Evolutionary conservation across 495 filamentous ascomycete genomes (phyloP), one percentile per base, ranked within the genome.

Genomic region (Copromyces sp.): DNA sequence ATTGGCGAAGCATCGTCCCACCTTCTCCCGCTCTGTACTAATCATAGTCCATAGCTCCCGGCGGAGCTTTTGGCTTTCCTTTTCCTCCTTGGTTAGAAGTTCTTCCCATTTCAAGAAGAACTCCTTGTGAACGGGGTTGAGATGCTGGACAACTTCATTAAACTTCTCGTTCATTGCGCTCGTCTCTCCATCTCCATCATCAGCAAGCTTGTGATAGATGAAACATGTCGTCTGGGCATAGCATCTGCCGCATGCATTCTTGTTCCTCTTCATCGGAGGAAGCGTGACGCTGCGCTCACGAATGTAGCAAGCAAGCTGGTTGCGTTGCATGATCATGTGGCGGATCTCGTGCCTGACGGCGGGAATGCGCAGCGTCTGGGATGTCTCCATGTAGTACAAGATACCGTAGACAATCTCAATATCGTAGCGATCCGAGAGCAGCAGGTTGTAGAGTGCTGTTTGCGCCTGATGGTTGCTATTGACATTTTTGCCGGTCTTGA

Each of bases 271-370:
- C 93, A 99, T 94, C 3, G 90, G 88, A 32, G 95, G 95, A 39
- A 98, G 87, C 73, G 86, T 83, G 44, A 91, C 87, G 70, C 89
- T 87, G 61, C 92, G 88, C 71, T 94, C 89, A n/a, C 92, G 90
- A 39, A 97, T 87, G 80, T 91, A 95, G 69, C 90, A 90, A 9
- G 94, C 93, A 11, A 99, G 82, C 65, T 90, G 89, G 79, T 99
- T 99, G n/a, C 95, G 91, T 77, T 95, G 90, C 83, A 97, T 94
- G 71, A 99, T 91, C 94, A 99, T 96, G 70, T 97, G 94, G 20
- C 92, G 88, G 69, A 98, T 86, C 77, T 98, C 95, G 77, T 92
- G 89, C 12, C 92, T 87, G 71, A 98, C 87, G 4, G 92, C 89
- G 2, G 92, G 92, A 38, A 99, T 93, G 29, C 94, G 90, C 59